Evolutionary conservation across 805 yeast genomes (phyloP), one percentile per base, ranked within the genome.

Genomic region (Saccharomycopsis schoenii): DNA sequence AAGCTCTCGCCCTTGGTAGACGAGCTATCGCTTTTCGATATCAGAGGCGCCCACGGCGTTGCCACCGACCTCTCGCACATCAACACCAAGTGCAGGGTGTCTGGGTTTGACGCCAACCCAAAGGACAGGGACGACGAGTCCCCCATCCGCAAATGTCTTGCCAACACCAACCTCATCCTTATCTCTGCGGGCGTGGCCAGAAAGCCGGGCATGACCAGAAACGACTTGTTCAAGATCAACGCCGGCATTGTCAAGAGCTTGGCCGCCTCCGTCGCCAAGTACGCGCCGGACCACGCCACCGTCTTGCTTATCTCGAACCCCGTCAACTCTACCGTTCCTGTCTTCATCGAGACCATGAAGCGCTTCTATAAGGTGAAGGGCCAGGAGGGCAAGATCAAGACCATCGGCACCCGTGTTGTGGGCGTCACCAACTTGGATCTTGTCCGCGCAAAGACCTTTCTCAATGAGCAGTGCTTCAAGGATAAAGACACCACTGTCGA

Each of bases 111-210:
- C 61, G 52, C 52, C 19, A 54, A 57, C 15, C 65, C 65, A 39
- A 43, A 40, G 25, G 43, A 39, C 24, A 86, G 86, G 66, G 86
- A 80, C 65, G 83, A 85, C 64, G 81, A 81, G 59, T 86, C 88
- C 29, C 55, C 57, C 21, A 76, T 90, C 65, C 76, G 79, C 63
- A 78, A 76, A 61, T 96, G 97, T 17, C 77, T 92, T 67, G 76
- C 80, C 57, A 90, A 85, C 56, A 81, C 96, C 57, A 94, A 90
- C 69, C 83, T 92, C 62, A 93, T 92, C 57, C 81, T 92, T 61
- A 89, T 92, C 72, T 92, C 93, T 66, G 94, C 94, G 54, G 94
- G 94, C 76, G 89, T 87, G 63, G 93, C 94, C 71, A 83, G 94
- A 78, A 87, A 87, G 74, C 92, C 92, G 65, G 94, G 94, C 68